These are phyloP conservation scores for Sporothrix mexicana DNA, from an alignment of 2,329 filamentous ascomycete species.

Conservation along the genomic window DNA sequence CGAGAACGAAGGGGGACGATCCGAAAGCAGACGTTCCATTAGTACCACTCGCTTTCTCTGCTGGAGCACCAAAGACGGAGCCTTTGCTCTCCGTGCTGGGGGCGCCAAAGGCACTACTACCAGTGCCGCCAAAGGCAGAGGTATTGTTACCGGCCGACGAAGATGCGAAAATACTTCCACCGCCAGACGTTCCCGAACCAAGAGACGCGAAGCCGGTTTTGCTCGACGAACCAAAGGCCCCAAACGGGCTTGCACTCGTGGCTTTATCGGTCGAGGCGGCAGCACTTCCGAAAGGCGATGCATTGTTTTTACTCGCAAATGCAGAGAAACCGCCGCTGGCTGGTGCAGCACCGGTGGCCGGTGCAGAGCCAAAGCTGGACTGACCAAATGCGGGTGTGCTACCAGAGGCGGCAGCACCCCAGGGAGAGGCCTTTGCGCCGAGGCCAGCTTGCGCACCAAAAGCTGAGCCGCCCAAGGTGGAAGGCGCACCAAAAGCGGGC, in stretches of 20 bases:
- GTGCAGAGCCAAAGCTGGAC: slow-evolving; percentile 53
- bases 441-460: slow-evolving; percentile 49
- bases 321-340: slow-evolving; percentile 40
- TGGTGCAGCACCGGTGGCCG: slow-evolving; percentile 42
- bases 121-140: slow-evolving; percentile 39
- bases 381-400: slow-evolving; percentile 60
- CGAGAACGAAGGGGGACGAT: slow-evolving; percentile 68
- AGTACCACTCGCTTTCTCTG: slow-evolving; percentile 50
- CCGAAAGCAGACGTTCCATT: slow-evolving; percentile 50
- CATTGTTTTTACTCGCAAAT: slow-evolving; percentile 37
- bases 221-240: slow-evolving; percentile 36
- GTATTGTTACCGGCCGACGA: slow-evolving; percentile 44
- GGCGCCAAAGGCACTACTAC: slow-evolving; percentile 36
- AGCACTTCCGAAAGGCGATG: slow-evolving; percentile 39
- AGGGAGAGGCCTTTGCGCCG: slow-evolving; percentile 42
- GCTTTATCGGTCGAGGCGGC: slow-evolving; percentile 38
- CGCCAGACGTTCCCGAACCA: slow-evolving; percentile 43
- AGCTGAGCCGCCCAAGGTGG: slow-evolving; percentile 37
- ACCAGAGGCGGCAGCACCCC: slow-evolving; percentile 41
- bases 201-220: slow-evolving; percentile 60
- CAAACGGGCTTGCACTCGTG: slow-evolving; percentile 36
- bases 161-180: slow-evolving; percentile 50
- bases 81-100: slow-evolving; percentile 44
- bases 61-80: slow-evolving; percentile 50
- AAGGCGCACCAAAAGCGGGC: slow-evolving; percentile 57